Evolutionary conservation across 164 flowering plant species (phyloP).

Genomic region (Akebia trifoliata): DNA sequence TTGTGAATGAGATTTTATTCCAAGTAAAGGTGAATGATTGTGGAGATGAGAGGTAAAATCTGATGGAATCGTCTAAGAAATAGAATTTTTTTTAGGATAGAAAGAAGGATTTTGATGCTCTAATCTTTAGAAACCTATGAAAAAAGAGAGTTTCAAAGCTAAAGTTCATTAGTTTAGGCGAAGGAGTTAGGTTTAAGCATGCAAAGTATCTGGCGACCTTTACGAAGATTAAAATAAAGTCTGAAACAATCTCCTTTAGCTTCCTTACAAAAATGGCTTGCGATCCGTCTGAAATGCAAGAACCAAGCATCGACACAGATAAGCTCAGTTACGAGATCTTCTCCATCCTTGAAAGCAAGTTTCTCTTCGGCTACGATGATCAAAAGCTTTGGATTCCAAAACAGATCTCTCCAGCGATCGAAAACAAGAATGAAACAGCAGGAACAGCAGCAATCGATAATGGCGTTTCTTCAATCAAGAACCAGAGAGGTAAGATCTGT

Average conservation of each 20-base stretch:
- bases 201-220: neutral
- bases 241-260: neutral
- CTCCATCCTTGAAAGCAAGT: conserved; percentile 77
- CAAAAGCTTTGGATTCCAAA: conserved; percentile 78
- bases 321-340: conserved; percentile 84
- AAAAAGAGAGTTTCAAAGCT: too few relatives aligned
- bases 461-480: conserved; percentile 42
- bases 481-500: conserved; percentile 86
- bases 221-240: neutral
- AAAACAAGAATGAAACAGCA: conserved; percentile 8
- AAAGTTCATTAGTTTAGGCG: too few relatives aligned
- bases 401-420: conserved; percentile 25
- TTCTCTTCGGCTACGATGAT: conserved; percentile 76
- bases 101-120: neutral
- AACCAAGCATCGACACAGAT: conserved; percentile 76
- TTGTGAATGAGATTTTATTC: neutral
- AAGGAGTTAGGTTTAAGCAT: neutral
- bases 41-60: too few relatives aligned
- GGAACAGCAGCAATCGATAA: conserved; percentile 1
- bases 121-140: neutral
- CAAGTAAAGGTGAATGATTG: neutral
- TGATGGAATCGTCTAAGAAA: neutral
- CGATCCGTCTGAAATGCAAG: conserved; percentile 40
- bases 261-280: conserved; percentile 15
- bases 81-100: too few relatives aligned